Percentiles rank a stretch among this genome's conserved stretches.
Evolutionary conservation across 169 alveolate genomes (phyloP).

Genomic region (Babesia sp.): DNA sequence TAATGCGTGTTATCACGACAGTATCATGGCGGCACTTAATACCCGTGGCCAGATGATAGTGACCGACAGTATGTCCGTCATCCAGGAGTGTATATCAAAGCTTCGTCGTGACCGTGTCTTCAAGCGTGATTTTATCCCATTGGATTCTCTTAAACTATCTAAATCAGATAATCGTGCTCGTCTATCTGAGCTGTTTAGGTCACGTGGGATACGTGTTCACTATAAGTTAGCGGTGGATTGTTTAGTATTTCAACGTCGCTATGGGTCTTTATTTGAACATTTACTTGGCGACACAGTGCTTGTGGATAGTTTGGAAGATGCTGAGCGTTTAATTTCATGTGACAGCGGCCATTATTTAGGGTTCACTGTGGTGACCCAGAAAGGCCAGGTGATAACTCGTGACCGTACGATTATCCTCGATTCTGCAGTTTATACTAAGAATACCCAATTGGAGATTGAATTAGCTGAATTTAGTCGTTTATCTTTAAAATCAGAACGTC

Average conservation of each 20-base stretch:
- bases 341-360: background rate
- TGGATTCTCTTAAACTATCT: slow-evolving; percentile 53
- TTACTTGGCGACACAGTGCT: slow-evolving; percentile 60
- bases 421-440: slow-evolving; percentile 22
- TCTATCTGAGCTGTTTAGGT: slow-evolving; percentile 9
- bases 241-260: slow-evolving; percentile 23
- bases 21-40: slow-evolving; percentile 68
- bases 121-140: slow-evolving; percentile 70
- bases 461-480: slow-evolving; percentile 40
- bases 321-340: slow-evolving; percentile 20
- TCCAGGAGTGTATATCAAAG: slow-evolving; percentile 58
- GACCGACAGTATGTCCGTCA: slow-evolving; percentile 47
- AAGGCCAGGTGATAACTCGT: slow-evolving; percentile 66
- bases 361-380: slow-evolving; percentile 50
- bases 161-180: slow-evolving; percentile 43
- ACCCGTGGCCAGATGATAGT: slow-evolving; percentile 64
- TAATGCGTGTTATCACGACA: slow-evolving; percentile 61
- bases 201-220: slow-evolving; percentile 10
- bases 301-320: slow-evolving; percentile 54
- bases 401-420: slow-evolving; percentile 53
- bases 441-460: slow-evolving; percentile 56
- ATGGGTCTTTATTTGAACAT: slow-evolving; percentile 42
- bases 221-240: slow-evolving; percentile 56
- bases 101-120: slow-evolving; percentile 56
- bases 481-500: slow-evolving; percentile 19